Evolutionary conservation across 164 flowering plant species (phyloP), one percentile per base, ranked within the genome.

Genomic region (Malania oleifera): DNA sequence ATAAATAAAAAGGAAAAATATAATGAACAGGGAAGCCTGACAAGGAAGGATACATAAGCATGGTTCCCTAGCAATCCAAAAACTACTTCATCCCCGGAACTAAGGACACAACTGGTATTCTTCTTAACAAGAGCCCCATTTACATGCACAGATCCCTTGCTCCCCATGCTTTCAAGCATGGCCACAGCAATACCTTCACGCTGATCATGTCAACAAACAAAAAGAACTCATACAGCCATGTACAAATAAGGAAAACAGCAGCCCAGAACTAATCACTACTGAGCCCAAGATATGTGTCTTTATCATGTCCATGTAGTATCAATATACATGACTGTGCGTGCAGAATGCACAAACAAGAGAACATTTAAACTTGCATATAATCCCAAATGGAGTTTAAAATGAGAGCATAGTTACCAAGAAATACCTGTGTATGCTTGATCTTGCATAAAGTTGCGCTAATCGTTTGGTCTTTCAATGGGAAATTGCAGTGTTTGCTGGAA

Each of bases 81-180:
- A 44, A 81, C 65, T 56, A 91, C 69, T 61, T 91, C 98, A 74
- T 91, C 98, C 61, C 98, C 98, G 23, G 96, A 78, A 57, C 65
- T 75, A 14, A 91, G 83, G 53, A 60, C 63, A 52, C 73, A 52
- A 56, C 68, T 78, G 19, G 73, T 17, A 52, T 61, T 74, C 72
- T 71, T 88, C 75, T 79, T 82, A 34, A 88, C 61, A 29, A 48
- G 28, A 40, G 63, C 68, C 53, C 95, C 91, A 69, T 91, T 91
- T 15, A 86, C 80, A 63, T 68, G 83, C 63, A 91, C 89, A 29
- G 77, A 64, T 56, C 96, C 96, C 73, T 88, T 88, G 80, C 82
- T 82, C 23, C 91, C 96, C 18, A 73, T 66, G 69, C 77, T 80
- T 68, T 91, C 98, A 56, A 91, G 82, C 59, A 79, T 58, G 4